Conservation (phyloP, 352 stramenopile genomes). For the Poterioochromonas sp. region DNA sequence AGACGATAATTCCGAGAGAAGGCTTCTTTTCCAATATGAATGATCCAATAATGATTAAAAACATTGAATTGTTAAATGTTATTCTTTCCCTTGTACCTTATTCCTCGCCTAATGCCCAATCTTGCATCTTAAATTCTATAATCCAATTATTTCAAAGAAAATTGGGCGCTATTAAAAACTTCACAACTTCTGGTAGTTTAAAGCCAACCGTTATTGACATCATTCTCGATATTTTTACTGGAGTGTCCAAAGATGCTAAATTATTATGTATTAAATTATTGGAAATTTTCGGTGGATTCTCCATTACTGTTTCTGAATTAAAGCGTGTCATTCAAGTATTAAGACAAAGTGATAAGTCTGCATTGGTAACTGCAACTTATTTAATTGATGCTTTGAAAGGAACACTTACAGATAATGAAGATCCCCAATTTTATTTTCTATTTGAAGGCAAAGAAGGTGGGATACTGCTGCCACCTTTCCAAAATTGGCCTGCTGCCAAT, state of each 20-base stretch:
- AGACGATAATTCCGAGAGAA: no score
- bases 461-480: slow-evolving; percentile 37
- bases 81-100: no score
- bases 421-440: slow-evolving; percentile 40
- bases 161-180: no score
- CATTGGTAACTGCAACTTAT: not conserved
- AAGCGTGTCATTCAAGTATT: slow-evolving; percentile 42
- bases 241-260: not conserved
- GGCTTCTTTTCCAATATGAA: no score
- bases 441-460: slow-evolving; percentile 39
- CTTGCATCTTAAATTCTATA: no score
- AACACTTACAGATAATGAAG: slow-evolving; percentile 38
- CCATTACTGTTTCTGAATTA: slow-evolving; percentile 40
- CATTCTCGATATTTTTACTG: slow-evolving; percentile 15
- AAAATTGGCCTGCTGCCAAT: slow-evolving; percentile 37
- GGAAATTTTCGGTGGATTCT: slow-evolving; percentile 35
- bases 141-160: no score
- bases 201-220: slow-evolving; percentile 17
- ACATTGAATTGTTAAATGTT: no score
- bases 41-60: no score
- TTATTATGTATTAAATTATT: slow-evolving; percentile 33
- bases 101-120: no score
- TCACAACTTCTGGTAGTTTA: no score
- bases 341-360: slow-evolving; percentile 19
- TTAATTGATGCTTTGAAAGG: slow-evolving; percentile 3